Conservation (phyloP, 1,284 basidiomycete genomes). For the Trichosporon sp. region DNA sequence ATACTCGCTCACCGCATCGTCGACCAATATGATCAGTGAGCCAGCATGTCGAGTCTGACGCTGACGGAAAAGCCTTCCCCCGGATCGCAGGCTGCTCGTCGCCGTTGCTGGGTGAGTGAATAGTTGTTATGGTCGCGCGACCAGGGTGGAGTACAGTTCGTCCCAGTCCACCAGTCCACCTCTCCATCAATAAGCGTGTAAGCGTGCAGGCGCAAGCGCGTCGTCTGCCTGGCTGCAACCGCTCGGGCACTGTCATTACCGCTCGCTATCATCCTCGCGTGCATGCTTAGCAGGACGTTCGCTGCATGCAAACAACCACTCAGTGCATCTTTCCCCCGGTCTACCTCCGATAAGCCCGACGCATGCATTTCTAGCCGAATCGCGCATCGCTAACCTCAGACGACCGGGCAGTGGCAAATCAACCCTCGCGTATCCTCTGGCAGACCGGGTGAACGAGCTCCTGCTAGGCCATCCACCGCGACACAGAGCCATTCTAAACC, state of each 20-base stretch:
- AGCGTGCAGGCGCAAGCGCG: too few species aligned
- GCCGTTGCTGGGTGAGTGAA: conserved; percentile 46
- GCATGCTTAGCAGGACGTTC: background rate
- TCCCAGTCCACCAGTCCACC: background rate
- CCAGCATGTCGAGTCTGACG: background rate
- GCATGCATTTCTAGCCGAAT: background rate
- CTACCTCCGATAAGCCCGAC: conserved; percentile 1
- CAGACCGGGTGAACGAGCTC: conserved; percentile 39
- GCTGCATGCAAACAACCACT: too few species aligned
- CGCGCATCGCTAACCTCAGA: conserved; percentile 3
- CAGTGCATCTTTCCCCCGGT: background rate
- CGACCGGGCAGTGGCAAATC: conserved; percentile 53
- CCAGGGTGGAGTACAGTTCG: background rate
- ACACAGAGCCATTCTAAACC: background rate
- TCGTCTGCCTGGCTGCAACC: too few species aligned
- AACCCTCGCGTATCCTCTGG: conserved; percentile 48
- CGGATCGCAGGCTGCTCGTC: conserved; percentile 59
- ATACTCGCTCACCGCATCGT: conserved; percentile 17
- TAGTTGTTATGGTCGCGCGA: background rate
- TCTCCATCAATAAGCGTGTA: background rate
- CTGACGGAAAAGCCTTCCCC: conserved; percentile 48
- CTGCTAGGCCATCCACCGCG: conserved; percentile 14
- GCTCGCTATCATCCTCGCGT: too few species aligned
- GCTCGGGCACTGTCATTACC: too few species aligned
- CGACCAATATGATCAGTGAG: conserved; percentile 6